Percentiles rank a stretch among this genome's conserved stretches.
Evolutionary conservation across 2,329 filamentous ascomycete genomes (phyloP).

Genomic region (Capronia americana): DNA sequence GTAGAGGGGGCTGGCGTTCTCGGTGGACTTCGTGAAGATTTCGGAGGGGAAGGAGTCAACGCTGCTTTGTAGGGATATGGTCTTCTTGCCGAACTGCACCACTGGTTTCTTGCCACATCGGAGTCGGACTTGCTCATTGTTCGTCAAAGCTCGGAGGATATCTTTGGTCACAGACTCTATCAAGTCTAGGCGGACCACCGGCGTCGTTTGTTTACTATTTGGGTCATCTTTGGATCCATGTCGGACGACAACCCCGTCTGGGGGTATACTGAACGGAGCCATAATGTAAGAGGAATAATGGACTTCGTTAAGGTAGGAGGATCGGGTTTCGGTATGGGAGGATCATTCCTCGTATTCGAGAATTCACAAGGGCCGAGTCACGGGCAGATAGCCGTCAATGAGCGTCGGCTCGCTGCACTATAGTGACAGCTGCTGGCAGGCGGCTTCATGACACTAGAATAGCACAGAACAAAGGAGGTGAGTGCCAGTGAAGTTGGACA

Average conservation of each 20-base stretch:
- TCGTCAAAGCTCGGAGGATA: conserved; percentile 51
- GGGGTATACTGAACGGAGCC: conserved; percentile 33
- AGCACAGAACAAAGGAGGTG: conserved; percentile 24
- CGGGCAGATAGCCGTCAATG: conserved; percentile 19
- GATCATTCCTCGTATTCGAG: conserved; percentile 23
- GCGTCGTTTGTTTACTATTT: conserved; percentile 42
- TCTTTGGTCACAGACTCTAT: conserved; percentile 54
- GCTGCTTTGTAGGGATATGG: conserved; percentile 60
- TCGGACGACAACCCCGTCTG: conserved; percentile 28
- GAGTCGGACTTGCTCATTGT: conserved; percentile 52
- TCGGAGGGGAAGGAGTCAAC: conserved; percentile 63
- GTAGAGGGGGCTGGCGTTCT: conserved; percentile 56
- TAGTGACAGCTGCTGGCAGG: conserved; percentile 32
- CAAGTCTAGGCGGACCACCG: conserved; percentile 56
- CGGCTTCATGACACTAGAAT: conserved; percentile 30
- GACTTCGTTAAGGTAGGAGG: conserved; percentile 6
- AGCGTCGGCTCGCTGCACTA: conserved; percentile 30
- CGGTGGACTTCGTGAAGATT: conserved; percentile 57
- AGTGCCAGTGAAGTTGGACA: conserved; percentile 22
- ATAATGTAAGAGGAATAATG: conserved; percentile 27
- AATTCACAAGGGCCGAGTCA: conserved; percentile 18
- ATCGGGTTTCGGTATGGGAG: conserved; percentile 11
- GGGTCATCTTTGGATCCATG: conserved; percentile 18
- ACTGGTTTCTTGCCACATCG: conserved; percentile 59
- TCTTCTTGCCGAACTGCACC: conserved; percentile 64